Evolutionary conservation across 371 early-diverging fungal species (phyloP), one percentile per base, ranked within the genome.

Genomic region (Blyttiomyces sp.): DNA sequence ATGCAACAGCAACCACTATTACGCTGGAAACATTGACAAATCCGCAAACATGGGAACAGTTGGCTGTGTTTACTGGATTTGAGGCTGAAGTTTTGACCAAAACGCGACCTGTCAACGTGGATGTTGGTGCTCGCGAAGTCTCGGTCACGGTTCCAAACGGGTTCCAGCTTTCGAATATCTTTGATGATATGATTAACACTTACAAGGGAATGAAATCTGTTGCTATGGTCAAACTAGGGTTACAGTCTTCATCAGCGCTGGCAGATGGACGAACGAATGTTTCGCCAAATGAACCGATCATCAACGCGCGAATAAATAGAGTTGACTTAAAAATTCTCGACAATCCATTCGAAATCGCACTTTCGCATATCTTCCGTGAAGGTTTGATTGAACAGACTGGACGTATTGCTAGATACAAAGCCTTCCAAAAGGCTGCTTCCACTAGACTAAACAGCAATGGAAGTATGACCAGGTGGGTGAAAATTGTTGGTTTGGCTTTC

Each of bases 341-440:
- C 53, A 80, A 80, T 63, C 81, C 80, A n/a, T 84, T 87, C 56
- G 87, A 87, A 56, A 62, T 70, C 2, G 61, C 60, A 6, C 56
- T 87, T 19, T 59, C 79, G 1, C 42, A 74, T 21, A 84, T 79
- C 35, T 87, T 76, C 71, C 57, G 66, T 32, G 68, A 74, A 2
- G 83, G 84, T 5, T 31, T 80, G 23, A 69, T 65, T 19, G 85
- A 87, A 55, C 85, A 84, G 46, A 43, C 58, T 28, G 71, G 61
- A 2, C 65, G 87, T 21, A 28, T 75, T 1, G 80, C 79, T 7
- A 52, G 82, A 7, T 71, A 83, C 48, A 77, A 77, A 28, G 86
- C 84, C 0, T 88, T 86, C 60, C 74, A 77, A 54, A 75, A 72
- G 42, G 85, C 82, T 5, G 75, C 71, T 21, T 59, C 75, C 4